Conservation (phyloP, 2,329 filamentous ascomycete species). For the Ramularia collo-cygni region DNA sequence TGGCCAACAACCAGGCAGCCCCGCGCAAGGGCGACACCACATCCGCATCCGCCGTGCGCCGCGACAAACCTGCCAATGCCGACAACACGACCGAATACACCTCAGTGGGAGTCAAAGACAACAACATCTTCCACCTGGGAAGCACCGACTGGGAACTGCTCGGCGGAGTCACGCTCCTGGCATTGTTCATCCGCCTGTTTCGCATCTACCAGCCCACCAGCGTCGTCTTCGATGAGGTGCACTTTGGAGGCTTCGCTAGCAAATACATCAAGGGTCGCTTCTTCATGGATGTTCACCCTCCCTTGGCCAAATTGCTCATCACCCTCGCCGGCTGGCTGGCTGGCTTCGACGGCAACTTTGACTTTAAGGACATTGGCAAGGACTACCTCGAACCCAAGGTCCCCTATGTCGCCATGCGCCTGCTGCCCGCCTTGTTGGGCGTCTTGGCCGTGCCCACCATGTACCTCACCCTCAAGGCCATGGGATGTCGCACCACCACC, state of each 20-base stretch:
- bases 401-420: slow-evolving; percentile 94
- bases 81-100: slow-evolving; percentile 50
- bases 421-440: slow-evolving; percentile 85
- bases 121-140: slow-evolving; percentile 86
- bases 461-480: slow-evolving; percentile 88
- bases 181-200: slow-evolving; percentile 77
- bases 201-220: slow-evolving; percentile 93
- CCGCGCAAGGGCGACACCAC: slow-evolving; percentile 11
- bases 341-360: slow-evolving; percentile 90
- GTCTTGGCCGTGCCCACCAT: slow-evolving; percentile 84
- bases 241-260: slow-evolving; percentile 95
- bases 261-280: slow-evolving; percentile 99
- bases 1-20: slow-evolving; percentile 14
- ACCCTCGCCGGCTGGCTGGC: slow-evolving; percentile 91
- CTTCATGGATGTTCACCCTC: slow-evolving; percentile 99
- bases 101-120: slow-evolving; percentile 74
- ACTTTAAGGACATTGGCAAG: slow-evolving; percentile 99
- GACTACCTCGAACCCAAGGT: slow-evolving; percentile 93
- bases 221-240: slow-evolving; percentile 98
- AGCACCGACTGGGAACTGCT: slow-evolving; percentile 75
- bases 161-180: slow-evolving; percentile 64
- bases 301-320: slow-evolving; percentile 91
- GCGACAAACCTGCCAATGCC: slow-evolving; percentile 30
- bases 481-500: slow-evolving; percentile 80
- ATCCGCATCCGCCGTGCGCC: slow-evolving; percentile 10